Conservation (phyloP, 1,139 yeast species). For the Blastobotrys malaysiensis region DNA sequence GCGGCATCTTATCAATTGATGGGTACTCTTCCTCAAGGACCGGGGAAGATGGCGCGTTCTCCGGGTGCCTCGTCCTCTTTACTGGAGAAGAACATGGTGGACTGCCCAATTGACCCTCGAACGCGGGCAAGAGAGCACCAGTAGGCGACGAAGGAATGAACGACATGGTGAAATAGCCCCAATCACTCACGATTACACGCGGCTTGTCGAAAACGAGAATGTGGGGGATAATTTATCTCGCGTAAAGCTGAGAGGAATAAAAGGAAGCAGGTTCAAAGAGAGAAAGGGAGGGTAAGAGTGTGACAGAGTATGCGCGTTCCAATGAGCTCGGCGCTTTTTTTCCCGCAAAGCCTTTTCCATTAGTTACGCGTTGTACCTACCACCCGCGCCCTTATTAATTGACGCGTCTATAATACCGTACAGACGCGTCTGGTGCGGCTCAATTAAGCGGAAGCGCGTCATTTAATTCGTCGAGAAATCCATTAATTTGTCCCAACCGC, state of each 20-base stretch:
- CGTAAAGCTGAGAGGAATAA: background rate
- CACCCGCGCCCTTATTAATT: background rate
- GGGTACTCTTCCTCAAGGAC: slow-evolving; percentile 2
- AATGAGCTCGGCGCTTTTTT: background rate
- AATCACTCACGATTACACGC: background rate
- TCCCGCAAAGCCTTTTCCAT: background rate
- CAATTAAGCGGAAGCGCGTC: background rate
- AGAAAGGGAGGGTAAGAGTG: too few relatives aligned
- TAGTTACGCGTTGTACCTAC: background rate
- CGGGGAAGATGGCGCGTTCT: slow-evolving; percentile 2
- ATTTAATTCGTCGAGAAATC: background rate
- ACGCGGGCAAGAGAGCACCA: background rate
- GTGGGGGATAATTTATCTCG: background rate
- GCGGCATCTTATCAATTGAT: slow-evolving; percentile 5
- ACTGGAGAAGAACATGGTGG: background rate
- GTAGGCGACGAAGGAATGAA: background rate
- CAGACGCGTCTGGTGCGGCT: background rate
- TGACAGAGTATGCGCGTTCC: background rate
- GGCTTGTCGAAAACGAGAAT: background rate
- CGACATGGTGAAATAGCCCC: background rate
- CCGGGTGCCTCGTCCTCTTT: background rate
- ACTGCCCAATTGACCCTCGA: background rate
- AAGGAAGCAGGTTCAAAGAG: background rate
- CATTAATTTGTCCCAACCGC: background rate
- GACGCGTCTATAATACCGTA: background rate